These are phyloP conservation scores for Hibiscus trionum DNA, from an alignment of 345 rosid genomes.

Conservation along the genomic window DNA sequence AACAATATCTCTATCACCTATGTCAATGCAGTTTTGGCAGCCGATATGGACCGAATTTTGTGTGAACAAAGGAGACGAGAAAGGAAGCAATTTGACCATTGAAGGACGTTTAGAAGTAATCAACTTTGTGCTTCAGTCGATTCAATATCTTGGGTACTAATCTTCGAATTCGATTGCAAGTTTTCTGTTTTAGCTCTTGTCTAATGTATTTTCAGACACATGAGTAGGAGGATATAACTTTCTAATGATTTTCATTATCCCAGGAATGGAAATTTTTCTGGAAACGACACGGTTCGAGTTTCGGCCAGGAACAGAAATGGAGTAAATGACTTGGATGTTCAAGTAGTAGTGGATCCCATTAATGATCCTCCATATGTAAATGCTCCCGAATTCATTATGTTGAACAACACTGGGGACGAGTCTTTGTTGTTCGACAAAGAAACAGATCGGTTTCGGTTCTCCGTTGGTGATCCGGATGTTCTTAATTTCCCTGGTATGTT, in stretches of 20 bases:
- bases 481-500: constrained; percentile 58
- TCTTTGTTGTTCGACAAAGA: constrained; percentile 44
- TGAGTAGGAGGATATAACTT: background rate
- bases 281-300: constrained; percentile 54
- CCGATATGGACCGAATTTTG: constrained; percentile 45
- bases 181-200: background rate
- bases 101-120: constrained; percentile 60
- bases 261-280: constrained; percentile 75
- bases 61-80: constrained; percentile 33
- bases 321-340: constrained; percentile 49
- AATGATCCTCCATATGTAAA: constrained; percentile 77
- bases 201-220: background rate
- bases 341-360: constrained; percentile 50
- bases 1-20: constrained; percentile 46
- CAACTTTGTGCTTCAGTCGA: constrained; percentile 59
- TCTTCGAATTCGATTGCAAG: background rate
- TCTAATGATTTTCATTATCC: constrained; percentile 1
- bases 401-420: constrained; percentile 35
- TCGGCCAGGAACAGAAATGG: constrained; percentile 74
- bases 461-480: constrained; percentile 80
- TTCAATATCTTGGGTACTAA: constrained; percentile 81
- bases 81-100: constrained; percentile 38
- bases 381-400: constrained; percentile 43
- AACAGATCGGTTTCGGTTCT: constrained; percentile 54
- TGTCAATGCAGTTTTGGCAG: constrained; percentile 61